Evolutionary conservation across 78 protist genomes (phyloP).

Genomic region (Tieghemostelium lacteum): DNA sequence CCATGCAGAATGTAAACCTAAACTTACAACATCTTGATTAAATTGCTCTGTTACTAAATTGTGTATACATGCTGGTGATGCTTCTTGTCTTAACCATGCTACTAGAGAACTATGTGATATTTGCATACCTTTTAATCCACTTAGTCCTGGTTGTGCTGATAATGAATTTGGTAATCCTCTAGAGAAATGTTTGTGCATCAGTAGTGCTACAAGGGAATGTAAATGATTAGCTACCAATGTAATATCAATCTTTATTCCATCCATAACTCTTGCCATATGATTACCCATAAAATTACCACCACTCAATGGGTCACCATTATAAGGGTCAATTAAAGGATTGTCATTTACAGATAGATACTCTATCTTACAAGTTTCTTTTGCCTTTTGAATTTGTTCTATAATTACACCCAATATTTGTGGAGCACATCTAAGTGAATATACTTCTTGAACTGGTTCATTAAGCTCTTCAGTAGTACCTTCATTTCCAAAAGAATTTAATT

Average conservation of each 20-base stretch:
- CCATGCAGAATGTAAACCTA: not conserved
- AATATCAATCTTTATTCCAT: constrained; percentile 6
- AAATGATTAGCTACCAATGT: constrained; percentile 15
- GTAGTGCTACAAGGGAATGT: not conserved
- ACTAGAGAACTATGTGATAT: constrained; percentile 9
- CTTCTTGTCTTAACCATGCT: constrained; percentile 1
- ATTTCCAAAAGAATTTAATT: not conserved
- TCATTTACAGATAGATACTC: constrained; percentile 5
- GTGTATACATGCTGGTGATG: constrained; percentile 5
- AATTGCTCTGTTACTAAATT: constrained; percentile 9
- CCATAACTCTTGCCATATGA: constrained; percentile 19
- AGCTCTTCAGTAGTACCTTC: not conserved
- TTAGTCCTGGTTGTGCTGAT: constrained; percentile 1
- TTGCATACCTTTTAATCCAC: constrained; percentile 23
- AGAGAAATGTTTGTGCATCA: constrained; percentile 5
- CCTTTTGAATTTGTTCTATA: not conserved
- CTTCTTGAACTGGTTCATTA: constrained; percentile 11
- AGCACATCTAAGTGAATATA: constrained; percentile 17
- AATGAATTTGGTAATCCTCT: not conserved
- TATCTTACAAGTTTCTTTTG: not conserved
- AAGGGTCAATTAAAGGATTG: constrained; percentile 13
- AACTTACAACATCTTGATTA: constrained; percentile 15
- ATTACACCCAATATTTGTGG: constrained; percentile 14
- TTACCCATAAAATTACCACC: constrained; percentile 38
- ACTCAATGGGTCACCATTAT: not conserved